Evolutionary conservation across 305 asterid genomes (phyloP), one percentile per base, ranked within the genome.

Genomic region (Lippia alba): DNA sequence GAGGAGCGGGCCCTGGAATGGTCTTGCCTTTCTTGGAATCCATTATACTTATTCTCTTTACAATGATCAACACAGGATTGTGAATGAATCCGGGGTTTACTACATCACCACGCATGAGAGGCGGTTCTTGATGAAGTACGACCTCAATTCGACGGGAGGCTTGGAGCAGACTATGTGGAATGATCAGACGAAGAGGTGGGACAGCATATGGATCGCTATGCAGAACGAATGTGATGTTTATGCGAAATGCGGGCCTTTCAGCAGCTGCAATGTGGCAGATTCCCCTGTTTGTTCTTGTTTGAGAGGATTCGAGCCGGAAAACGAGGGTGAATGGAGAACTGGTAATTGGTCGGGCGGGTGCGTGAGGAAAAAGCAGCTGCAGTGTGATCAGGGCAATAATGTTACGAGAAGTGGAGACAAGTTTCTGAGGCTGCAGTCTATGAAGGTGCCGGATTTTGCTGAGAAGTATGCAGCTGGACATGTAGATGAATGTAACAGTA

Each of bases 401-500:
- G 3, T 1, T 30, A 17, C 62, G 0, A 71, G 77, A 4, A 56
- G 67, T 16, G 76, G 69, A 56, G 94, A 85, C 40, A 83, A 85
- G 0, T 91, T 82, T 67, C 11, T 78, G 58, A 78, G 57, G 83
- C 64, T 87, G 51, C 76, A 24, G 66, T 78, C 53, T 8, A 73
- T 81, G 72, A 91, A 85, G 73, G 86, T 91, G 39, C 93, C 94
- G 0, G 97, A 89, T 56, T 84, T 84, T 12, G 81, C 80, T 1
- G 54, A 80, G 45, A 70, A 7, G 17, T 67, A 63, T 15, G 8
- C 32, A 4, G n/a, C 71, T 12, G 32, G 50, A 17, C 48, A 5
- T 45, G 75, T 51, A 39, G 83, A 74, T 9, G 83, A 84, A 15
- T 89, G 94, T 40, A 33, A 70, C 19, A 36, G 12, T 5, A 66